Base-by-base conservation (phyloP, 148 eudicot species). In the Bassia scoparia region DNA sequence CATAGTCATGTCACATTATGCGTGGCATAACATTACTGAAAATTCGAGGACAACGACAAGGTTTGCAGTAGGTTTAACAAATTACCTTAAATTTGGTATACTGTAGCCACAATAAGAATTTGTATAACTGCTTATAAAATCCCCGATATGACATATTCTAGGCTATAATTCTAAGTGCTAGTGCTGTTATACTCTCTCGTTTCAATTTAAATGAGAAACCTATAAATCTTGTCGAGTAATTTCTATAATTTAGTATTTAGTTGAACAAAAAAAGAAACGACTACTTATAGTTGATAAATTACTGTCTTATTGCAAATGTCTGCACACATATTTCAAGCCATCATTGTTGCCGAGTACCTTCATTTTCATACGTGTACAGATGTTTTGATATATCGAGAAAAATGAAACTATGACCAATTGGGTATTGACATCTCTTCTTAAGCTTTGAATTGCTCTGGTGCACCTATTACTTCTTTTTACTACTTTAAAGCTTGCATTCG, bases 341-440 rank as follows among this genome's bases (percentile, higher is more conserved):
- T n/a, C n/a, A n/a, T n/a, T n/a, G n/a, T n/a, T n/a, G n/a, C n/a
- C n/a, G n/a, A n/a, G n/a, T n/a, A n/a, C 96, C 64, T 91, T 91
- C 82, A 95, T 95, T 77, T 95, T 95, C 81, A 86, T 91, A 95
- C 21, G 97, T 95, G 99, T 70, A 91, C 84, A 75, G 99, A 95
- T 82, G 97, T 90, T 54, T 86, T 95, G 65, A 97, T n/a, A 95
- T 82, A 87, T 91, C 5, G 87, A 88, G 84, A n/a, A n/a, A 91
- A 89, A 74, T 95, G 99, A 97, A 91, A 79, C n/a, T 75, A 79
- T 84, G 85, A 95, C 87, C 85, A 85, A 78, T 27, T 91, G 71
- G 84, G 93, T 97, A 89, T 83, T 63, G 67, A 5, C 62, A 29
- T 67, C n/a, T 2, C 27, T 50, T 67, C 12, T 1, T 7, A 20